Evolutionary conservation across 768 basidiomycete genomes (phyloP).

Genomic region (Dentipellis fragilis): DNA sequence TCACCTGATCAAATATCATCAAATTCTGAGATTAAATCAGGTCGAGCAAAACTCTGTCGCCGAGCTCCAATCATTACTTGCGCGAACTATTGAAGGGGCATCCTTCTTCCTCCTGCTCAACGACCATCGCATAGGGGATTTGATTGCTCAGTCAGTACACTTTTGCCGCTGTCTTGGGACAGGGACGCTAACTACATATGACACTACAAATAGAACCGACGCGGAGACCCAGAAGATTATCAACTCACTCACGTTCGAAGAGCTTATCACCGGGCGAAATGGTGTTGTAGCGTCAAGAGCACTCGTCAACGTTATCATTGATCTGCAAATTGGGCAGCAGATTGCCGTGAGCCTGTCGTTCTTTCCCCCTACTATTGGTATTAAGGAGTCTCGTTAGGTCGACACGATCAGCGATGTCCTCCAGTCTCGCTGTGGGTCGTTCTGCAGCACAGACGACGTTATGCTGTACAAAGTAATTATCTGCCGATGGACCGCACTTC

Average conservation of each 20-base stretch:
- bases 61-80: slow-evolving; percentile 65
- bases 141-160: slow-evolving; percentile 62
- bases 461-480: slow-evolving; percentile 82
- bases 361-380: too few relatives aligned
- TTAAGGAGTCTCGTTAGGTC: slow-evolving; percentile 43
- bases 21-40: slow-evolving; percentile 24
- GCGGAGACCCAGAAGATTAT: slow-evolving; percentile 61
- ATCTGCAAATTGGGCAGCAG: slow-evolving; percentile 96
- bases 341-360: slow-evolving; percentile 60
- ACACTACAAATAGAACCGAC: slow-evolving; percentile 47
- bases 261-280: slow-evolving; percentile 73
- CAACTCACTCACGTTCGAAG: slow-evolving; percentile 68
- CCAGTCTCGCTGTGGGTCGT: slow-evolving; percentile 91
- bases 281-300: slow-evolving; percentile 85
- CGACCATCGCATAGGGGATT: slow-evolving; percentile 82
- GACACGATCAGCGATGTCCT: slow-evolving; percentile 94
- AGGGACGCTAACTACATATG: slow-evolving; percentile 3
- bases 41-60: slow-evolving; percentile 76
- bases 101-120: slow-evolving; percentile 87
- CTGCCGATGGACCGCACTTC: neutral
- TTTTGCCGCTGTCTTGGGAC: neutral
- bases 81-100: slow-evolving; percentile 86
- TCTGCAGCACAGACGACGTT: slow-evolving; percentile 97
- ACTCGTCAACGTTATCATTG: slow-evolving; percentile 90
- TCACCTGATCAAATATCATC: neutral